A percentile compares a stretch with the other conserved stretches of the same genome.
phyloP scores from a whole-genome alignment of 441 rosid species.

The Breynia disticha region DNA sequence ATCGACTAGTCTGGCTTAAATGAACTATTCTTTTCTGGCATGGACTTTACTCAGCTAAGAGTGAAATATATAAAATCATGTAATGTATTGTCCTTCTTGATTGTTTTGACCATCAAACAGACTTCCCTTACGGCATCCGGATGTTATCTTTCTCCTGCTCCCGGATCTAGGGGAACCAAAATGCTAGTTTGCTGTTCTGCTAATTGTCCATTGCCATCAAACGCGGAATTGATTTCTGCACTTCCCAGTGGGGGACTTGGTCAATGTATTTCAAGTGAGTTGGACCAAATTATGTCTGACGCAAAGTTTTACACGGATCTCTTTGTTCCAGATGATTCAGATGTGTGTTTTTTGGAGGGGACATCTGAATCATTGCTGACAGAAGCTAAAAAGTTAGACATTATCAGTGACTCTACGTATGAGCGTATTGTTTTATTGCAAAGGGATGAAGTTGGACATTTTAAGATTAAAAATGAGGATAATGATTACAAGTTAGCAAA shows the following conservation, averaged over 20 bases:
- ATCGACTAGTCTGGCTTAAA: background rate
- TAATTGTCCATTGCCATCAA: constrained; percentile 46
- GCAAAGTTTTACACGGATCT: constrained; percentile 32
- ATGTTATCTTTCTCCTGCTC: constrained; percentile 87
- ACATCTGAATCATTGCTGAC: constrained; percentile 43
- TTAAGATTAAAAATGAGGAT: constrained; percentile 38
- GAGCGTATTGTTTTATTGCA: constrained; percentile 36
- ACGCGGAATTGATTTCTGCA: constrained; percentile 28
- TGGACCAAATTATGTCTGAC: constrained; percentile 36
- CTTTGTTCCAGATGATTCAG: constrained; percentile 28
- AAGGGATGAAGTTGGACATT: constrained; percentile 52
- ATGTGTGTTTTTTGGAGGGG: constrained; percentile 37
- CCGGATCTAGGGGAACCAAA: constrained; percentile 76
- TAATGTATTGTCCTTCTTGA: background rate
- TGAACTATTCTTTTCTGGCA: too few relatives aligned
- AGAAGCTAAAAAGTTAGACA: constrained; percentile 56
- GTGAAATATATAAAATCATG: background rate
- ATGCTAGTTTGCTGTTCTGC: constrained; percentile 70
- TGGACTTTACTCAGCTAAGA: too few relatives aligned
- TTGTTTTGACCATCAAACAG: constrained; percentile 29
- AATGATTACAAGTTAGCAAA: constrained; percentile 20
- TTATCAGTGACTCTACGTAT: constrained; percentile 58
- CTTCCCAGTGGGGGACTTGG: constrained; percentile 22
- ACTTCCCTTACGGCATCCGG: constrained; percentile 89
- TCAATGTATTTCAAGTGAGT: constrained; percentile 18